Evolutionary conservation across 2,329 filamentous ascomycete genomes (phyloP), one percentile per base, ranked within the genome.

Genomic region (Beauveria caledonica): DNA sequence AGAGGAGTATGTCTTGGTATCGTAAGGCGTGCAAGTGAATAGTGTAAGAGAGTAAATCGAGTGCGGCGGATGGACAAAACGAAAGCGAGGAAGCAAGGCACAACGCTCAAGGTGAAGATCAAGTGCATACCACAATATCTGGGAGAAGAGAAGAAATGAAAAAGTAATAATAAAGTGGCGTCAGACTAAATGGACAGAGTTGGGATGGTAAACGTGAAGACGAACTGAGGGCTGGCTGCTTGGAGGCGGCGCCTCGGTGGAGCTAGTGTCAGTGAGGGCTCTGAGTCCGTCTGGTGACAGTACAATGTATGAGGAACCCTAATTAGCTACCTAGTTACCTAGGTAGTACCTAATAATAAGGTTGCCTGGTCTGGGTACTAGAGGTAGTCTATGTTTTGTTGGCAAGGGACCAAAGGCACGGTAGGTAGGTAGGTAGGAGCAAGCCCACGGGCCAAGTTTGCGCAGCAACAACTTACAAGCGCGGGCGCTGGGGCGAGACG

Each of bases 401-500:
- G 13, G 29, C 29, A 33, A 33, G 10, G 27, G 29, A 33, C 29
- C 29, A 33, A 5, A 9, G 40, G 10, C 10, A n/a, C 36, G n/a
- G n/a, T 39, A 39, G 36, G 36, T 10, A 39, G 36, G 36, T 3
- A n/a, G 17, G 15, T 19, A 9, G 40, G 2, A 42, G 40, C 40
- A 17, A 9, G 42, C 53, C 27, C 53, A 58, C 46, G 46, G 23
- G 21, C 55, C 55, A 58, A 58, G 55, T 58, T 58, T 58, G 55
- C 55, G 44, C 55, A 50, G 29, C 29, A 33, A 11, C 29, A 33
- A 33, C 29, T 33, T 33, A 50, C 55, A 58, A 42, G 55, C 55
- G 54, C 55, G 45, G 55, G 55, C 45, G 33, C 21, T 40, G 54
- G 5, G 25, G 25, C 25, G 45, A 25, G 25, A 21, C 23, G 53